phyloP scores from a whole-genome alignment of 345 rosid species.

The Jatropha curcas region DNA sequence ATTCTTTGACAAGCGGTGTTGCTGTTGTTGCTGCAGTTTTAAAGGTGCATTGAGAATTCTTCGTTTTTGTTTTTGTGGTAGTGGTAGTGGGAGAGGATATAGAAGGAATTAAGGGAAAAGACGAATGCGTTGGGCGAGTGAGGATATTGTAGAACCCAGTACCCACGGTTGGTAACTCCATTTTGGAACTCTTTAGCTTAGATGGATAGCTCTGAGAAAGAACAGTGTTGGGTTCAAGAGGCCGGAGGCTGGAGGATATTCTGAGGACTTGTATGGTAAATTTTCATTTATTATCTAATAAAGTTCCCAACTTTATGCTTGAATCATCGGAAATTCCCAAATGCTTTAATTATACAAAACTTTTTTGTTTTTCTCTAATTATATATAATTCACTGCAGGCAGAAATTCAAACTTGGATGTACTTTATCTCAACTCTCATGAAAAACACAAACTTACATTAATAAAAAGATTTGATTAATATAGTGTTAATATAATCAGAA shows the following conservation, averaged over 20 bases:
- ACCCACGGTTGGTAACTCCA: constrained; percentile 49
- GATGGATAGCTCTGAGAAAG: no score
- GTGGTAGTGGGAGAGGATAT: constrained; percentile 13
- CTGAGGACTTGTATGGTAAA: no score
- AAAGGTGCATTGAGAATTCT: background rate
- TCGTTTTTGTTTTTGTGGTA: constrained; percentile 12
- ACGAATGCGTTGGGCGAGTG: constrained; percentile 15
- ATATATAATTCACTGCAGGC: no score
- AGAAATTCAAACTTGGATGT: no score
- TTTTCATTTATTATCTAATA: no score
- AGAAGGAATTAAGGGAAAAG: constrained; percentile 32
- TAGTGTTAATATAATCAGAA: no score
- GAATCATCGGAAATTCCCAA: background rate
- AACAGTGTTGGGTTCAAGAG: no score
- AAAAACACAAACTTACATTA: no score
- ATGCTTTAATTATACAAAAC: no score
- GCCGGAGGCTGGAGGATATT: background rate
- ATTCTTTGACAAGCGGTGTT: constrained; percentile 21
- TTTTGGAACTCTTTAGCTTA: constrained; percentile 2
- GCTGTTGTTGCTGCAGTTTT: background rate
- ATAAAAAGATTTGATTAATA: no score
- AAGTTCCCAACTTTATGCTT: background rate
- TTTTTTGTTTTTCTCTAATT: no score
- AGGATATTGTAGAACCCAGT: constrained; percentile 27
- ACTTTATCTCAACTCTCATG: no score